phyloP scores from a whole-genome alignment of 2,329 filamentous ascomycete genomes.

The Paraconiothyrium brasiliense region DNA sequence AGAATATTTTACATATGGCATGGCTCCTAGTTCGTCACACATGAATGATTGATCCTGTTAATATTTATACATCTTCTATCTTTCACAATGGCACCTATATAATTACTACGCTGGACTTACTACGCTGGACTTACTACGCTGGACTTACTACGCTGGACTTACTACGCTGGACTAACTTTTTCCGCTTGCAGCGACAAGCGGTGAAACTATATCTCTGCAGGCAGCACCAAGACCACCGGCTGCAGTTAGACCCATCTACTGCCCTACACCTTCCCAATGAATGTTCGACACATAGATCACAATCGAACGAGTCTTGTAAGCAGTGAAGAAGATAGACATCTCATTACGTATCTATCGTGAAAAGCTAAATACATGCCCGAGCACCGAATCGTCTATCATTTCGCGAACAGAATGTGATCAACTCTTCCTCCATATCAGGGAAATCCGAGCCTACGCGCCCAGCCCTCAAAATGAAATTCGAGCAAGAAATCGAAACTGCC shows the following conservation, averaged over 20 bases:
- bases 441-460: constrained; percentile 18
- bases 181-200: constrained; percentile 2
- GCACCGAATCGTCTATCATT: constrained; percentile 41
- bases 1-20: too few relatives aligned
- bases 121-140: neutral
- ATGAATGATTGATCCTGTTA: too few relatives aligned
- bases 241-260: neutral
- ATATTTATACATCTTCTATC: too few relatives aligned
- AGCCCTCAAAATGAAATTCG: constrained; percentile 13
- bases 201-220: neutral
- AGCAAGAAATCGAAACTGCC: constrained; percentile 9
- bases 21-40: too few relatives aligned
- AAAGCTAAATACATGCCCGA: constrained; percentile 46
- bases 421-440: constrained; percentile 17
- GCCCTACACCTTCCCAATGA: constrained; percentile 14
- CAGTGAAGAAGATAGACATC: constrained; percentile 30
- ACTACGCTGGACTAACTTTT: neutral
- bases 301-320: neutral
- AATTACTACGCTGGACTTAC: neutral
- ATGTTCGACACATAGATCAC: neutral
- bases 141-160: too few relatives aligned
- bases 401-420: constrained; percentile 24
- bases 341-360: constrained; percentile 38
- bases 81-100: too few relatives aligned
- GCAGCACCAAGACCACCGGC: neutral